Base-by-base conservation (phyloP, 2,329 filamentous ascomycete species). In the Pseudogymnoascus sp. region DNA sequence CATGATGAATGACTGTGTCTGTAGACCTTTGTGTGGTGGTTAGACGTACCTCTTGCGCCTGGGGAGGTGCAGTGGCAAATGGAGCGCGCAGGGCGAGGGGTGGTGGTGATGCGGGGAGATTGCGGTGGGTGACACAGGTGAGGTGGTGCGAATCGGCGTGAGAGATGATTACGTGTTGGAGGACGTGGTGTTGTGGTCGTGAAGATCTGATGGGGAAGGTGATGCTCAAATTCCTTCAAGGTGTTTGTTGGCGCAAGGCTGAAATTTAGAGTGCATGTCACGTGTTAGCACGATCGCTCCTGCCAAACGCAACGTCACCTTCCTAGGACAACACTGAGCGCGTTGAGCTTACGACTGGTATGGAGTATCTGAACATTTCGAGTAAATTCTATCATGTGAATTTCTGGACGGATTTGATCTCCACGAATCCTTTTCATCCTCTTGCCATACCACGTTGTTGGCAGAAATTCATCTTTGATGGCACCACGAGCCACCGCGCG, bases 1-100 rank as follows among this genome's bases (percentile, higher is more conserved):
- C 90, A 93, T 93, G 83, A 86, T 86, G 83, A 86, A 86, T 71
- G 70, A 68, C 69, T 72, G 70, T 67, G 67, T 71, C 68, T 69
- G 66, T 42, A 23, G 65, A 66, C 67, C 42, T 68, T 68, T 69
- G 70, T 66, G 66, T 68, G 64, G 70, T 67, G 70, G 67, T 71
- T 70, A 70, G 68, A 74, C 73, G 73, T 74, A 74, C 73, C 73
- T 74, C 65, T 73, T 71, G 71, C 71, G 72, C 67, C 64, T 68
- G 40, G 45, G 64, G 51, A 68, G 54, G 54, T 59, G 54, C 54
- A 59, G 34, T 59, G 54, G 54, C 26, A 31, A 34, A 37, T 59
- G 54, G 54, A 59, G 2, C 26, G 23, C 42, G 42, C 18, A 26
- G 21, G 10, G 42, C 18, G 42, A 26, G 11, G 21, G 4, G 7